Base-by-base conservation (phyloP, 257 asterid species). In the Nicotiana knightiana region DNA sequence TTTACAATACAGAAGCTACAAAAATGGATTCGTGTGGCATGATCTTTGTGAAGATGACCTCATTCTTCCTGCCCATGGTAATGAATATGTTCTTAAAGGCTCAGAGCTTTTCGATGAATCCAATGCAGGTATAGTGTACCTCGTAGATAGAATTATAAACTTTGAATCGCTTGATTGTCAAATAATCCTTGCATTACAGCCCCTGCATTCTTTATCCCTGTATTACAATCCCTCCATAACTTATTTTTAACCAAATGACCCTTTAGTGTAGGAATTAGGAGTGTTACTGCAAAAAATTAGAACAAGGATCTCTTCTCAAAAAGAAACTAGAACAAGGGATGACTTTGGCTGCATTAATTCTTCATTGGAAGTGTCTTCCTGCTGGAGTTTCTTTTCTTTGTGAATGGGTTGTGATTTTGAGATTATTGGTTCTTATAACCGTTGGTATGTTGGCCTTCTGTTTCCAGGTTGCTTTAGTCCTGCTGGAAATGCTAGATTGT, bases 11-110 rank as follows among this genome's bases (percentile, higher is more conserved):
- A 96, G 98, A 89, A 90, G 96, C 89, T 93, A 96, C 67, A 96
- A 94, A 90, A 91, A 88, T 64, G 98, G 99, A 4, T 96, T 86
- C 84, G 98, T 96, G 21, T 96, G 99, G 99, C 98, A 92, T 82
- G 98, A 96, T 92, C 96, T 96, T 21, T 89, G 91, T 73, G 94
- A 89, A 8, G 96, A 96, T 55, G 99, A 96, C 87, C 81, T 94
- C 58, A 92, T 96, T 81, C 92, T 93, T 83, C 98, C 99, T 15
- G 95, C 97, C 83, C 97, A 93, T 58, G 95, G 93, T 51, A 89
- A 88, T 81, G 99, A 94, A 86, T 96, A 96, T 84, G 97, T 96
- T 82, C 97, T 96, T 57, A 94, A 94, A 90, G 99, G 98, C 66
- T 96, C 99, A 0, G 99, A 96, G 88, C 93, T 94, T 82, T 90